Evolutionary conservation across 192 early-diverging fungal species (phyloP), one percentile per base, ranked within the genome.

Genomic region (Coemansia sp.): DNA sequence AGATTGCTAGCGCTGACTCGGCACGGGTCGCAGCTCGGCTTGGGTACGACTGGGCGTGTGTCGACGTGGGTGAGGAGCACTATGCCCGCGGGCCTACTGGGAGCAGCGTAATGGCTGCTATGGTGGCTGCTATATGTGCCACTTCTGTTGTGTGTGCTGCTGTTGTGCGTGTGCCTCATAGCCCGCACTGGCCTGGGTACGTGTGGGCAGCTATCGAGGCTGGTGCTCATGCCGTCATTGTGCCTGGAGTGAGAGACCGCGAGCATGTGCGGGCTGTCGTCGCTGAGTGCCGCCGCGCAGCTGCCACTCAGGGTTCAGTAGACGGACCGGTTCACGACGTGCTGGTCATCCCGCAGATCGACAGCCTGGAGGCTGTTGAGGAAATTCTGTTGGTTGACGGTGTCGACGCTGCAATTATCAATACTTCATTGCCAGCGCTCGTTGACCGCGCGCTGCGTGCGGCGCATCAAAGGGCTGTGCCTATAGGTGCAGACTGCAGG

Each of bases 1-100:
- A 61, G 68, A 75, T 79, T 38, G 67, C 82, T 3, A 85, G 82
- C 65, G 67, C 72, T 13, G 71, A 68, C 5, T 68, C 75, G 8
- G 82, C 82, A 15, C 67, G 57, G 13, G 16, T 74, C 0, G 75
- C 75, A 0, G 67, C 82, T 31, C 55, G 75, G 1, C 68, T 80
- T 29, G 82, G 82, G 9, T 85, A 72, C 24, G 82, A 80, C 65
- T 85, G 78, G 78, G 82, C 82, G 22, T 71, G 67, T 31, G 62
- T 85, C 22, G 82, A 77, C 49, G 61, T 77, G 72, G 38, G 40
- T 40, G 61, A 38, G 61, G 78, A 76, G 43, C 54, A 70, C 66
- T 68, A 60, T 41, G 71, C 63, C 40, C 75, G 74, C 29, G 51
- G 72, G 8, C 75, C 82, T 34, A 34, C 33, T n/a, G 57, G 57